These are phyloP conservation scores for Stachybotrys elegans DNA, from an alignment of 2,329 filamentous ascomycete genomes.

Conservation along the genomic window DNA sequence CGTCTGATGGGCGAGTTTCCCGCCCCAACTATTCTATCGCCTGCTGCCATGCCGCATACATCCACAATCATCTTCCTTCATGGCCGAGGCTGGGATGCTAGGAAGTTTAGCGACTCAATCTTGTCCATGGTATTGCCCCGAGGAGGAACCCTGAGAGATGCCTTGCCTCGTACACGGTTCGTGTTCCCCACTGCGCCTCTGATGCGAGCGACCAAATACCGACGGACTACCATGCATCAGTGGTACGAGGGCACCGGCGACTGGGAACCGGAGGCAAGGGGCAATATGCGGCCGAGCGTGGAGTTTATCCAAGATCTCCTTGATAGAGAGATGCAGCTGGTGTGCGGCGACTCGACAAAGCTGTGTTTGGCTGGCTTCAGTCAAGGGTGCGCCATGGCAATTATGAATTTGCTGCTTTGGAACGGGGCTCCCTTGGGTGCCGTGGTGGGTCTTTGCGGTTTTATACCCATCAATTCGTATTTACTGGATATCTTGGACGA, in stretches of 20 bases:
- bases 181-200: constrained; percentile 45
- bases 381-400: constrained; percentile 45
- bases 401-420: constrained; percentile 39
- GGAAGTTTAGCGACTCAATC: constrained; percentile 33
- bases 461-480: constrained; percentile 33
- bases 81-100: constrained; percentile 38
- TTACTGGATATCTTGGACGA: constrained; percentile 18
- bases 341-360: constrained; percentile 28
- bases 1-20: constrained; percentile 17
- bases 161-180: constrained; percentile 39
- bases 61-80: constrained; percentile 44
- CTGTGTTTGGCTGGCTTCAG: constrained; percentile 47
- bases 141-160: constrained; percentile 19
- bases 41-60: constrained; percentile 25
- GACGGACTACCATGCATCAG: constrained; percentile 25
- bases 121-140: constrained; percentile 21
- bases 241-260: constrained; percentile 31
- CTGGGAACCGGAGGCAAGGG: constrained; percentile 24
- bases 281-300: constrained; percentile 35
- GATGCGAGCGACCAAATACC: constrained; percentile 24
- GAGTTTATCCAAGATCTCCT: constrained; percentile 33
- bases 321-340: constrained; percentile 23
- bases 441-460: constrained; percentile 39
- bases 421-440: constrained; percentile 31
- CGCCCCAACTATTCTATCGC: constrained; percentile 13